Percentiles rank a stretch among this genome's conserved stretches.
These are phyloP conservation scores for Hammondia hammondi DNA, from an alignment of 169 alveolate species.

Conservation along the genomic window DNA sequence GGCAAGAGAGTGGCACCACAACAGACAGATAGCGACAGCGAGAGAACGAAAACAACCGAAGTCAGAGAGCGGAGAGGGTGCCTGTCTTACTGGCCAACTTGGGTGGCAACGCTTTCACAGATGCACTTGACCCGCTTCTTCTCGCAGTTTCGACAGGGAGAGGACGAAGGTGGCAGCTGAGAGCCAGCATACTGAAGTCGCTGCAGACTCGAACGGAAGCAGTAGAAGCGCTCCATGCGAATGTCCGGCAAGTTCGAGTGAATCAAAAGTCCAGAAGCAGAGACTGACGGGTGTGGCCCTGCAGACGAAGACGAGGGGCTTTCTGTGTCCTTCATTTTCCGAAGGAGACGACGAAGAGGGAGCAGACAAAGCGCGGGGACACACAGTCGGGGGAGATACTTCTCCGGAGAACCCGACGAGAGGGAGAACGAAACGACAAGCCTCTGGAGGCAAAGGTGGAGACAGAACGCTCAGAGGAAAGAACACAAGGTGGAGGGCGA, in stretches of 20 bases:
- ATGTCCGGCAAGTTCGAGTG: background rate
- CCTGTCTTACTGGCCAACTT: conserved; percentile 41
- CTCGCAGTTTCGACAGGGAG: conserved; percentile 49
- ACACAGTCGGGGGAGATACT: too few relatives aligned
- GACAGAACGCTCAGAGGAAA: too few relatives aligned
- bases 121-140: conserved; percentile 49
- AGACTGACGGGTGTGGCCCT: background rate
- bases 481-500: too few relatives aligned
- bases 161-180: conserved; percentile 27
- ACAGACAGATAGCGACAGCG: too few relatives aligned
- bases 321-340: too few relatives aligned
- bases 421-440: too few relatives aligned
- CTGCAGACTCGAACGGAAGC: conserved; percentile 28
- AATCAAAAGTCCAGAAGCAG: background rate
- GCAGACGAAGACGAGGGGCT: too few relatives aligned
- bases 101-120: conserved; percentile 40
- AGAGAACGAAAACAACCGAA: background rate
- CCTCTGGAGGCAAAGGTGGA: too few relatives aligned
- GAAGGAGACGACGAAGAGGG: too few relatives aligned
- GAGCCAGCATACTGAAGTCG: conserved; percentile 48
- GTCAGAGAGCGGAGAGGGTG: background rate
- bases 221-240: background rate
- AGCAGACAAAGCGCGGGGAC: too few relatives aligned
- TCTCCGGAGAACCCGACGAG: too few relatives aligned
- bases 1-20: too few relatives aligned